Percentiles rank a stretch among this genome's conserved stretches.
Conservation (phyloP, 2,329 filamentous ascomycete species). For the Phoma herbarum region DNA sequence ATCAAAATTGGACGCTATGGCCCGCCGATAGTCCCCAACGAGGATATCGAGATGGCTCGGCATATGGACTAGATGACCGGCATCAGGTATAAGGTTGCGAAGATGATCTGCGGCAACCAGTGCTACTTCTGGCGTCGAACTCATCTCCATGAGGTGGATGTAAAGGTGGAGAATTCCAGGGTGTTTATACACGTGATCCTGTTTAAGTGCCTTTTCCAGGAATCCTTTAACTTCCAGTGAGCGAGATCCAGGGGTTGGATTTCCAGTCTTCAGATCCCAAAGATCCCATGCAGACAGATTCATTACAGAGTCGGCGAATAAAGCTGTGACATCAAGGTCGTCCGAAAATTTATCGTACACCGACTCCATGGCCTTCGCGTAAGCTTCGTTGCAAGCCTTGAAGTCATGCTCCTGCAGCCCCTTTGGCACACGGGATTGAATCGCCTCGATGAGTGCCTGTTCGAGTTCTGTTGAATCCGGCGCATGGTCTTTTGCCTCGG, state of each 20-base stretch:
- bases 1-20: conserved; percentile 71
- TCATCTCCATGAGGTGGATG: conserved; percentile 83
- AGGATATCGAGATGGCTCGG: conserved; percentile 79
- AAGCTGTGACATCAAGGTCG: conserved; percentile 69
- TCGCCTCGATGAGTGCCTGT: conserved; percentile 68
- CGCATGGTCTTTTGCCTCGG: conserved; percentile 55
- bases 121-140: conserved; percentile 69
- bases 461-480: conserved; percentile 62
- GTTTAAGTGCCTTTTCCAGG: conserved; percentile 66
- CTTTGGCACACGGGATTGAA: conserved; percentile 59
- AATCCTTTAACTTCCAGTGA: conserved; percentile 67
- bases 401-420: conserved; percentile 54
- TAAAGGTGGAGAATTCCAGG: conserved; percentile 78
- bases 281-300: conserved; percentile 71
- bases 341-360: conserved; percentile 63
- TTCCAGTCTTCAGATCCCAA: conserved; percentile 68
- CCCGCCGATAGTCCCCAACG: conserved; percentile 73
- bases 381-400: conserved; percentile 65
- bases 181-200: conserved; percentile 63
- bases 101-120: conserved; percentile 68
- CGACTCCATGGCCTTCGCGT: conserved; percentile 68
- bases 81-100: conserved; percentile 71
- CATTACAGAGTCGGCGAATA: conserved; percentile 73
- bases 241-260: conserved; percentile 63
- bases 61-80: conserved; percentile 79